Percentiles rank a stretch among this genome's conserved stretches.
These are phyloP conservation scores for Colletotrichum tanaceti DNA, from an alignment of 2,329 filamentous ascomycete genomes.

Conservation along the genomic window DNA sequence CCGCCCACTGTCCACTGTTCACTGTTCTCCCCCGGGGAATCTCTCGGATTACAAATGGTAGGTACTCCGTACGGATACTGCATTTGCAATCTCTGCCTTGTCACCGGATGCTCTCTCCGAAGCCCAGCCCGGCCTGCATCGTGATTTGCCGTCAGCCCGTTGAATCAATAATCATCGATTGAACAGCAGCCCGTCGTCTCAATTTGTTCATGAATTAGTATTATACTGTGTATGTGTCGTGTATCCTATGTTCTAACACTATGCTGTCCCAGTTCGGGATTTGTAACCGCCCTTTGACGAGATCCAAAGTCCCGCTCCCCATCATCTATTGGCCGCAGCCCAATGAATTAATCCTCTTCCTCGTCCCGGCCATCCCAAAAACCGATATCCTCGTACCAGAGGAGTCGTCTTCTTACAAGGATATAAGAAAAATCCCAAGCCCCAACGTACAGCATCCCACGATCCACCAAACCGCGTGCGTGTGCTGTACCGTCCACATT, in stretches of 20 bases:
- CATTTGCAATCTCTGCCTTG: slow-evolving; percentile 21
- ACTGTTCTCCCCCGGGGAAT: slow-evolving; percentile 32
- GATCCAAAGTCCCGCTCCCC: slow-evolving; percentile 17
- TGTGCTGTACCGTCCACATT: slow-evolving; percentile 20
- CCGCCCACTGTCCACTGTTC: not conserved
- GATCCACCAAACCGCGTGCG: slow-evolving; percentile 8
- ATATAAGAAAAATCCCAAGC: not conserved
- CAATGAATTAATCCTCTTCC: not conserved
- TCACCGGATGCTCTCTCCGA: not conserved
- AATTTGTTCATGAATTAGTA: slow-evolving; percentile 7
- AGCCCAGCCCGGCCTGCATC: not conserved
- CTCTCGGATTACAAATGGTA: slow-evolving; percentile 39
- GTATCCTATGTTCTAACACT: not conserved
- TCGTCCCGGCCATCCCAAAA: slow-evolving; percentile 8
- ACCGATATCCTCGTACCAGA: slow-evolving; percentile 7
- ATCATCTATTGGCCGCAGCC: slow-evolving; percentile 9
- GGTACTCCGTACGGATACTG: slow-evolving; percentile 1
- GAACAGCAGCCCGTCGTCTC: not conserved
- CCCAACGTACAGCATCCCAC: slow-evolving; percentile 4
- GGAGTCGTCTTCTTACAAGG: not conserved
- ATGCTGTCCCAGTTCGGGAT: slow-evolving; percentile 28
- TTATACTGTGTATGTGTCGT: not conserved
- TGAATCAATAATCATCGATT: not conserved
- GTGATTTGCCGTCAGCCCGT: not conserved
- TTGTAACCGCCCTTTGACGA: slow-evolving; percentile 4